Evolutionary conservation across 306 rosid genomes (phyloP).

Genomic region (Echinosophora koreensis): DNA sequence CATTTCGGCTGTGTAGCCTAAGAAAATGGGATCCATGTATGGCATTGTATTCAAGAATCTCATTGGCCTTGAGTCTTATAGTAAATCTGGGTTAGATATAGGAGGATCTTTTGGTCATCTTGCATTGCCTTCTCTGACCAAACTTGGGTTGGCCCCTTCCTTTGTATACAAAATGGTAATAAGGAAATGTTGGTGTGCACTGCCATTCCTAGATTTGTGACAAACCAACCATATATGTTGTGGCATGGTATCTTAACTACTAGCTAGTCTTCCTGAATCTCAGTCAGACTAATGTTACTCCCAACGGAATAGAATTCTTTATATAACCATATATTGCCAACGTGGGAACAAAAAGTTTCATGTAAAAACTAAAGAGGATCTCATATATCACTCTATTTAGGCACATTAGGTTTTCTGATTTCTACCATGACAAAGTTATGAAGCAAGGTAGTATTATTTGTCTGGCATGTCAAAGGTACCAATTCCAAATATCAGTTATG

Average conservation of each 20-base stretch:
- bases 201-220: conserved; percentile 33
- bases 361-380: background rate
- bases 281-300: conserved; percentile 40
- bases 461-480: too few species aligned
- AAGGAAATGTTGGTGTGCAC: conserved; percentile 29
- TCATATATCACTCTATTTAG: background rate
- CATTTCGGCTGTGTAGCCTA: conserved; percentile 59
- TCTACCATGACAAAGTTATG: background rate
- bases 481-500: too few species aligned
- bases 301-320: conserved; percentile 26
- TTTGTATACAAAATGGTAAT: conserved; percentile 44
- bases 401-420: background rate
- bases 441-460: too few species aligned
- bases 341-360: conserved; percentile 21
- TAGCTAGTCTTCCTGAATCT: conserved; percentile 6
- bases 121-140: conserved; percentile 50
- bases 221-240: background rate
- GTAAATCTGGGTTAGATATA: conserved; percentile 51
- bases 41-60: conserved; percentile 48
- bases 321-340: conserved; percentile 31
- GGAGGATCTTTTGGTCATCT: conserved; percentile 69
- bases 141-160: conserved; percentile 44
- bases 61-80: conserved; percentile 56
- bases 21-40: conserved; percentile 51
- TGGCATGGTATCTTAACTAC: conserved; percentile 40